Base-by-base conservation (phyloP, 805 yeast genomes). In the Blastobotrys peoriensis region DNA sequence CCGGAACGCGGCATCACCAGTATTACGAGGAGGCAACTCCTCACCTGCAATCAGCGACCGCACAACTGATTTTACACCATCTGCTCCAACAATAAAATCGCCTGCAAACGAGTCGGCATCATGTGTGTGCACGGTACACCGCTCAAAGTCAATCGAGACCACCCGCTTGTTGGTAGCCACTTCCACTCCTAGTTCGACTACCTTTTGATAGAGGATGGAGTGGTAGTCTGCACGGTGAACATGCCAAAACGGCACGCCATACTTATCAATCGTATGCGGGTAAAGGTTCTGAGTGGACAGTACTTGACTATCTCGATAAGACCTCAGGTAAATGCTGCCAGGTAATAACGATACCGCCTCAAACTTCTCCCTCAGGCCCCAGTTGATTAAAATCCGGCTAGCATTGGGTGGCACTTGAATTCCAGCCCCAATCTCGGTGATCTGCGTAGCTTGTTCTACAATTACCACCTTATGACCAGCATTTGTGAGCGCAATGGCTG, bases 211-310 rank as follows among this genome's bases (percentile, higher is more conserved):
- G n/a, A n/a, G n/a, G n/a, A n/a, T n/a, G n/a, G n/a, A n/a, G n/a
- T 58, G 63, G 38, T 52, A 59, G 41, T 60, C 62, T 3, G 64
- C 65, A 8, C 65, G 45, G 44, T 60, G 65, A 23, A 58, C 45
- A 40, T 55, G 61, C 34, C 53, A 53, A 39, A 57, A 61, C 17
- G 57, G 57, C 36, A 47, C 48, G 6, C 48, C 46, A 38, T 53
- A 57, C 28, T 28, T 40, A 4, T 59, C 51, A 34, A 44, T 38
- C 13, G 49, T 36, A 43, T 13, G 6, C 3, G 62, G 61, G 15
- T 40, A 44, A 43, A 60, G 49, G 27, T 50, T 49, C 36, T 55
- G 60, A 9, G 19, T 22, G 5, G 59, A 52, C 21, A 60, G 41
- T 18, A 46, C n/a, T n/a, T n/a, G n/a, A n/a, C n/a, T n/a, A n/a